Evolutionary conservation across 164 flowering plant genomes (phyloP).

Genomic region (Vitis rupestris): DNA sequence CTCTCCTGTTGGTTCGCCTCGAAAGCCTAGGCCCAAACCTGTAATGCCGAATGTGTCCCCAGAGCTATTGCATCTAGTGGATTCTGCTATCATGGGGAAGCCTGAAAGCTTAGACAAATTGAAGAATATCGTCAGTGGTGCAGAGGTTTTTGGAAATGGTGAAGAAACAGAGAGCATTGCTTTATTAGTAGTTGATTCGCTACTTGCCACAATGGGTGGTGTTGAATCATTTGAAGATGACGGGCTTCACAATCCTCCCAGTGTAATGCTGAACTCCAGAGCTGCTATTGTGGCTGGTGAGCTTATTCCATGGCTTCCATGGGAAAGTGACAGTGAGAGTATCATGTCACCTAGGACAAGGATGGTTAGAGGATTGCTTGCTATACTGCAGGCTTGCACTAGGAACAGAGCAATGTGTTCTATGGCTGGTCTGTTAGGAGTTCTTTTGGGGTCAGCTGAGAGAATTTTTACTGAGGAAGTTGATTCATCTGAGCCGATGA

Average conservation of each 20-base stretch:
- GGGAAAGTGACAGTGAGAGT: conserved; percentile 53
- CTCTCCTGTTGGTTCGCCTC: conserved; percentile 67
- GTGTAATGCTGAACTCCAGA: conserved; percentile 95
- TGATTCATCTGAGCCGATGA: conserved; percentile 32
- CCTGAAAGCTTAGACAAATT: conserved; percentile 80
- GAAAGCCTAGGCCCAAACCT: conserved; percentile 57
- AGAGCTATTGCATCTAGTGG: conserved; percentile 91
- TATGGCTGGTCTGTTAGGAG: conserved; percentile 73
- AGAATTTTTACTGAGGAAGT: conserved; percentile 57
- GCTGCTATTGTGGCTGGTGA: conserved; percentile 94
- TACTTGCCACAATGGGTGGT: conserved; percentile 98
- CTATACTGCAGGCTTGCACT: conserved; percentile 85
- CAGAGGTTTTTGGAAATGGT: conserved; percentile 62
- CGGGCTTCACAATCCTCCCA: conserved; percentile 83
- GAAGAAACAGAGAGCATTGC: conserved; percentile 67
- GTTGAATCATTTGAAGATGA: conserved; percentile 94
- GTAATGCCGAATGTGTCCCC: conserved; percentile 87
- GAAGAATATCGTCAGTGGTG: conserved; percentile 72
- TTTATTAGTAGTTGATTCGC: conserved; percentile 79
- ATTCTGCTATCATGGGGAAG: conserved; percentile 99
- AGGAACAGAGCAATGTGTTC: conserved; percentile 98
- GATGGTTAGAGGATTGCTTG: conserved; percentile 91
- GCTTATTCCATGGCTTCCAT: conserved; percentile 89
- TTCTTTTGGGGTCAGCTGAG: conserved; percentile 76
- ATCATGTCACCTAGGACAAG: conserved; percentile 89